Evolutionary conservation across 2,329 filamentous ascomycete genomes (phyloP).

Genomic region (Pseudogymnoascus sp.): DNA sequence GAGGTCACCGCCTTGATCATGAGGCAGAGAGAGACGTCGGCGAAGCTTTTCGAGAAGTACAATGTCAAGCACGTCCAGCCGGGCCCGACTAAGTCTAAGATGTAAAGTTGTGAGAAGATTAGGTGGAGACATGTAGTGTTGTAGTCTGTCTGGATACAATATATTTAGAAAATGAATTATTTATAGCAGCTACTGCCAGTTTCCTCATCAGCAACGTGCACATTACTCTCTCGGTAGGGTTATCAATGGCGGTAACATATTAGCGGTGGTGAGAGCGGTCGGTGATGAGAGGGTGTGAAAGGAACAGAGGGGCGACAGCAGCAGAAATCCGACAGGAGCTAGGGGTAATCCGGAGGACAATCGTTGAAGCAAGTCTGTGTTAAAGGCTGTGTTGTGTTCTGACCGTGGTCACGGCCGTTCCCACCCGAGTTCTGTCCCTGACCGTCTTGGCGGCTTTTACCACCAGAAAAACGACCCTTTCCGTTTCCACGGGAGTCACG

Average conservation of each 20-base stretch:
- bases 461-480: too few relatives aligned
- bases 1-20: slow-evolving; percentile 55
- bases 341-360: neutral
- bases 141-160: neutral
- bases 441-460: too few relatives aligned
- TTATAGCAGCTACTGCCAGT: neutral
- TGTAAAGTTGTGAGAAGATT: slow-evolving; percentile 9
- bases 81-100: slow-evolving; percentile 16
- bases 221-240: neutral
- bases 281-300: neutral
- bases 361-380: neutral
- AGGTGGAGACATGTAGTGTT: slow-evolving; percentile 3
- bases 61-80: slow-evolving; percentile 33
- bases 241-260: neutral
- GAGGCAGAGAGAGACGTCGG: slow-evolving; percentile 57
- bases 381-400: too few relatives aligned
- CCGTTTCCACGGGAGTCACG: too few relatives aligned
- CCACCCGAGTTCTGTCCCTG: too few relatives aligned
- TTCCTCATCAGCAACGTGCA: neutral
- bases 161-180: neutral
- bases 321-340: neutral
- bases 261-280: neutral
- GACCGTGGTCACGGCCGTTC: too few relatives aligned
- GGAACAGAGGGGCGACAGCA: neutral
- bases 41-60: slow-evolving; percentile 58